Evolutionary conservation across 2,329 filamentous ascomycete genomes (phyloP).

Genomic region (Aschersonia sp.): DNA sequence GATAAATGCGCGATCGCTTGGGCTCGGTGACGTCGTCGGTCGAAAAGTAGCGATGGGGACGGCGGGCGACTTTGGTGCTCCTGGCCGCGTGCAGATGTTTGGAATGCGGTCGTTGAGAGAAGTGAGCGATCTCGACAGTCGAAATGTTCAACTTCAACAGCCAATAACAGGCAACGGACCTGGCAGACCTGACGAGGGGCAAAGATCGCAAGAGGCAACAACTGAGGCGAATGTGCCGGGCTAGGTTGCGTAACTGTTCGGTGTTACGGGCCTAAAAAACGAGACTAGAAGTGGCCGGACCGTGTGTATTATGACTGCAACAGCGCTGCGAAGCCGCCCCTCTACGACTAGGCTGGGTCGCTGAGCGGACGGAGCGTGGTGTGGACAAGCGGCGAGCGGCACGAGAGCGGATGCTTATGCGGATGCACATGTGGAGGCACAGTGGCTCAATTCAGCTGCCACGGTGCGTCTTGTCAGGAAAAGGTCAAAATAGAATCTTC

Average conservation of each 20-base stretch:
- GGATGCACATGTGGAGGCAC: not conserved
- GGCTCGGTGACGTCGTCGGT: slow-evolving; percentile 1
- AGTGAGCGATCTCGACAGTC: too few relatives aligned
- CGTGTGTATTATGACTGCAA: not conserved
- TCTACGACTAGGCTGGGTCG: not conserved
- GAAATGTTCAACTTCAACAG: too few relatives aligned
- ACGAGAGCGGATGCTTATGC: slow-evolving; percentile 3
- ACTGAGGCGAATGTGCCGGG: slow-evolving; percentile 1
- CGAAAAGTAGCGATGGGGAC: not conserved
- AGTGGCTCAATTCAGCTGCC: slow-evolving; percentile 1
- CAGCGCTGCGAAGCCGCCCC: too few relatives aligned
- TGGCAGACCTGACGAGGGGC: too few relatives aligned
- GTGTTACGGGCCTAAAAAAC: slow-evolving; percentile 6
- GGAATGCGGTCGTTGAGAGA: too few relatives aligned
- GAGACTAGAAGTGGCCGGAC: slow-evolving; percentile 1
- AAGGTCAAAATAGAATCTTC: not conserved
- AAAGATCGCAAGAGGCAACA: not conserved
- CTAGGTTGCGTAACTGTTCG: slow-evolving; percentile 5
- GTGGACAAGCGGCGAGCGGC: not conserved
- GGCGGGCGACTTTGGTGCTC: not conserved
- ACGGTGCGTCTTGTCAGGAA: not conserved
- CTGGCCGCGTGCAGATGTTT: not conserved
- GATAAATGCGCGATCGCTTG: not conserved
- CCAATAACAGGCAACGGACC: not conserved
- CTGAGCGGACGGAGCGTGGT: not conserved